Evolutionary conservation across 345 rosid species (phyloP), one percentile per base, ranked within the genome.

Genomic region (Eucalyptus regnans): DNA sequence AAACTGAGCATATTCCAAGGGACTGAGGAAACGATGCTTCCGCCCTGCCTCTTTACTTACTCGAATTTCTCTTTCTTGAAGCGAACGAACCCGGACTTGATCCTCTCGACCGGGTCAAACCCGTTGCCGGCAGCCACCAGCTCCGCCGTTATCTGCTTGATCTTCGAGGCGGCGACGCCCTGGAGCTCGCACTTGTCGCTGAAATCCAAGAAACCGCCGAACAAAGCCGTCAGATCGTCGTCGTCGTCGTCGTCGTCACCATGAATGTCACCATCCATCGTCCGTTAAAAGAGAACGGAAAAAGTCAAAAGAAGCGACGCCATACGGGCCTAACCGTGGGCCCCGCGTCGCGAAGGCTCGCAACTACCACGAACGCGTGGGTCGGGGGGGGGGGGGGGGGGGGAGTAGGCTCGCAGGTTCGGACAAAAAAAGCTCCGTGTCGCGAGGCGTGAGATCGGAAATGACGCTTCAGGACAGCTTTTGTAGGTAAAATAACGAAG

Each of bases 1-100:
- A 17, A 29, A 50, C 3, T 52, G 29, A 9, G 66, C 87, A 86
- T 86, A 86, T 86, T 86, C 86, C 16, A 14, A 86, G 86, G 44
- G 52, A 11, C 22, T 9, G 54, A 50, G 76, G 56, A 2, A 58
- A 50, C 52, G 37, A 48, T 33, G 90, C 86, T 79, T 89, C 52
- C 18, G 37, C 48, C 46, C 33, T 49, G 66, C 18, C 76, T 48
- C 17, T 49, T 56, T 43, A 92, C 98, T 60, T 91, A 98, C 99
- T 94, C 94, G 84, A 88, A 97, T 93, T 94, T 97, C 94, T 96
- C 94, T 5, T 90, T 92, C 94, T 94, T 98, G 93, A 98, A 98
- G 49, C 93, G 95, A 23, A 62, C 50, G 92, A 98, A 98, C 68
- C 99, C 99, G 89, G 95, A 49, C 86, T 92, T 96, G 76, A 98